Conservation (phyloP, 2,329 filamentous ascomycete species). For the Pseudocercospora macadamiae region DNA sequence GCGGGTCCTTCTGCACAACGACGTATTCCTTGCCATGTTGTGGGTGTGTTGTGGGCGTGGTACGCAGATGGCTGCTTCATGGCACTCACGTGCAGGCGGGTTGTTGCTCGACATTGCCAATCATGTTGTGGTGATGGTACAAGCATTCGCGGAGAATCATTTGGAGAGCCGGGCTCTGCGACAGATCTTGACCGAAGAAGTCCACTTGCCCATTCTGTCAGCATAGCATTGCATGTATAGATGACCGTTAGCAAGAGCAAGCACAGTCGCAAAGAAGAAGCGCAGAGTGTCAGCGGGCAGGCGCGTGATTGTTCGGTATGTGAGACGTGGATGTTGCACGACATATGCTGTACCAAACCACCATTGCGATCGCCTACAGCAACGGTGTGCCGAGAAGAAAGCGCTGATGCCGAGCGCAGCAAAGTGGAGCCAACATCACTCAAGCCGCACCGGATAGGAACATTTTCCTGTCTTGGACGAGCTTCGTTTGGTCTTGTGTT, state of each 20-base stretch:
- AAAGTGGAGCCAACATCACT: background rate
- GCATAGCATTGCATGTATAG: background rate
- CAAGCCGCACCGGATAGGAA: background rate
- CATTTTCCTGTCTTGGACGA: background rate
- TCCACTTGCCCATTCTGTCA: background rate
- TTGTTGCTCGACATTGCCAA: slow-evolving; percentile 2
- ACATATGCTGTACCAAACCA: background rate
- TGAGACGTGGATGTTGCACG: background rate
- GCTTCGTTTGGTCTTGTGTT: slow-evolving; percentile 2
- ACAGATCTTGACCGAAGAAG: background rate
- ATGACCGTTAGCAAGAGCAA: background rate
- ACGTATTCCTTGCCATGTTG: background rate
- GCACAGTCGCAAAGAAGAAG: background rate
- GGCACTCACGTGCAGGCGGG: slow-evolving; percentile 1
- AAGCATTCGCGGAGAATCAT: background rate
- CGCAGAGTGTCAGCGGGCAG: background rate
- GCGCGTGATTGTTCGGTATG: slow-evolving; percentile 1
- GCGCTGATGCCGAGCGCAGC: background rate
- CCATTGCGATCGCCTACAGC: background rate
- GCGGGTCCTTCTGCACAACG: background rate
- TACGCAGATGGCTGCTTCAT: background rate
- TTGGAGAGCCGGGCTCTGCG: background rate
- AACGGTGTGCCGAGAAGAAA: background rate
- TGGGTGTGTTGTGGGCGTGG: background rate
- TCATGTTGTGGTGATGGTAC: slow-evolving; percentile 2